Evolutionary conservation across 75 land plant genomes (phyloP), one percentile per base, ranked within the genome.

Genomic region (Picea glauca): DNA sequence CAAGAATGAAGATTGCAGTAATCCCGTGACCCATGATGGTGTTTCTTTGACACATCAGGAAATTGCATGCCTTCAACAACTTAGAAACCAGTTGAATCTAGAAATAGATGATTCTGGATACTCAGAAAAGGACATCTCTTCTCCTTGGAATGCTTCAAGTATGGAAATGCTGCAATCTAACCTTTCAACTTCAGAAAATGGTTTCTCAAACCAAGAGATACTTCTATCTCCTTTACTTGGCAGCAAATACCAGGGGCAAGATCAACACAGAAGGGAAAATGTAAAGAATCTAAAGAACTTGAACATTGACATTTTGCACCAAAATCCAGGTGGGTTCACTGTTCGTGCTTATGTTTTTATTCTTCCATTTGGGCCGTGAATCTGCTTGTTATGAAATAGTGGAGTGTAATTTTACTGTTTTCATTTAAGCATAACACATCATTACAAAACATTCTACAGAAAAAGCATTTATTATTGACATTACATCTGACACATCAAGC

Each of bases 11-110:
- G 74, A 80, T 14, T 11, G 46, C 35, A 60, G n/a, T 73, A 74
- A 58, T 76, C 76, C 72, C 54, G 43, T 70, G 74, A 70, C 50
- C 11, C 54, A 43, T 43, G 54, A 70, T 43, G 43, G n/a, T 6
- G 9, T 21, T 40, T 43, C 50, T 58, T 57, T 83, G 32, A 67
- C 54, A 32, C 75, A 38, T 33, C 90, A 88, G 35, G 81, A 86
- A 13, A 82, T 50, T 82, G 85, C 80, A 20, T 82, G 84, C 63
- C 65, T 91, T 32, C 74, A 89, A 72, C 83, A 62, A 80, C 77
- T 91, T 66, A 84, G 82, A 57, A 81, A 81, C 76, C 85, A 89
- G 77, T 80, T 91, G 76, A 91, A 89, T 82, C 78, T 91, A 75
- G 82, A 87, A 61, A 81, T 85, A 58, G 83, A 89, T 67, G 83